These are phyloP conservation scores for Holtermanniella nyarrowii DNA, from an alignment of 768 basidiomycete genomes.

Conservation along the genomic window DNA sequence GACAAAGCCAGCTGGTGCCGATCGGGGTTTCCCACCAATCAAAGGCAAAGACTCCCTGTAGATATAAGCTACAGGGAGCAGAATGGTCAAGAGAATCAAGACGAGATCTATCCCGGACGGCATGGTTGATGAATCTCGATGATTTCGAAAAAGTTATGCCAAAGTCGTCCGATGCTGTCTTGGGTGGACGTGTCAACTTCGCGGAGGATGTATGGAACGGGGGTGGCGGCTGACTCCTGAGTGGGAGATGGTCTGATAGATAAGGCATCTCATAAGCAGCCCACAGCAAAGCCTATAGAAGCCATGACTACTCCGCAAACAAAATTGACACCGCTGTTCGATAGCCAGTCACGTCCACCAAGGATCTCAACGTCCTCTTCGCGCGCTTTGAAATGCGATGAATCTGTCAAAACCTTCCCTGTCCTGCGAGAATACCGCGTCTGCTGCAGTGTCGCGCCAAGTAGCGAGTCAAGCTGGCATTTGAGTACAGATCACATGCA, in stretches of 20 bases:
- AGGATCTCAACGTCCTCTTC: slow-evolving; percentile 46
- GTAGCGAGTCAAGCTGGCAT: slow-evolving; percentile 63
- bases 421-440: slow-evolving; percentile 59
- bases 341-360: slow-evolving; percentile 58
- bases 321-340: slow-evolving; percentile 66
- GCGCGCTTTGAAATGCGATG: slow-evolving; percentile 29
- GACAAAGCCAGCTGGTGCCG: slow-evolving; percentile 20
- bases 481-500: slow-evolving; percentile 1
- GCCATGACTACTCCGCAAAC: slow-evolving; percentile 19
- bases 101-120: slow-evolving; percentile 37
- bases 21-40: slow-evolving; percentile 22
- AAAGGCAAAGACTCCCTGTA: slow-evolving; percentile 34
- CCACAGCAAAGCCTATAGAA: slow-evolving; percentile 17
- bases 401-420: slow-evolving; percentile 58
- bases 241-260: too few species aligned
- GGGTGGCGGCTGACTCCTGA: too few species aligned
- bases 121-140: slow-evolving; percentile 23
- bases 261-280: too few species aligned
- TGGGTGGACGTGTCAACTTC: too few species aligned
- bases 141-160: background rate
- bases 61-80: slow-evolving; percentile 42
- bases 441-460: slow-evolving; percentile 77
- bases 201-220: too few species aligned
- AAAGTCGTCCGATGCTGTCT: background rate
- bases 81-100: slow-evolving; percentile 42